Evolutionary conservation across 169 alveolate species (phyloP).

Genomic region (Plasmodium gallinaceum): DNA sequence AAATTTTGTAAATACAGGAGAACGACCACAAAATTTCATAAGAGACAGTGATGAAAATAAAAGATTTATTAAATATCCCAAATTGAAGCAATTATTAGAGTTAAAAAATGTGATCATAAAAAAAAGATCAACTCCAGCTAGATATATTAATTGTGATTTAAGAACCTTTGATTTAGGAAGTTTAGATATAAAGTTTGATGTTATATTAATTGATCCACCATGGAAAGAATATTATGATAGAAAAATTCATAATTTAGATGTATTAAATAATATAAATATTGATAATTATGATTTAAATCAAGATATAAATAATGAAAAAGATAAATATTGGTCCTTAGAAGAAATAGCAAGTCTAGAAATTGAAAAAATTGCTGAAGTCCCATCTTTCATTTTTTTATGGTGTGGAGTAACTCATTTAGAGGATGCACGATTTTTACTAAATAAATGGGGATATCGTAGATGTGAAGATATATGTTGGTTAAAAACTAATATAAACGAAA

Average conservation of each 20-base stretch:
- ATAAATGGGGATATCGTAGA: conserved; percentile 94
- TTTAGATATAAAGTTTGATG: conserved; percentile 91
- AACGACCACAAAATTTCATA: conserved; percentile 93
- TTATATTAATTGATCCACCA: conserved; percentile 94
- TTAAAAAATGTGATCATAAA: conserved; percentile 89
- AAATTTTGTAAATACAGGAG: conserved; percentile 93
- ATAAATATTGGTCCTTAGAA: conserved; percentile 79
- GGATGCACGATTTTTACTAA: conserved; percentile 86
- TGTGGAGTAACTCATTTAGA: conserved; percentile 91
- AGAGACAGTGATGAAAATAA: conserved; percentile 90
- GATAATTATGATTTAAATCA: conserved; percentile 60
- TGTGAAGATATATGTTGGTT: conserved; percentile 97
- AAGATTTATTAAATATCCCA: conserved; percentile 91
- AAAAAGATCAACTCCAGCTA: conserved; percentile 92
- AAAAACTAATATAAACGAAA: conserved; percentile 89
- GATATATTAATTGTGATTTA: conserved; percentile 89
- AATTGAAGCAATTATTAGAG: conserved; percentile 90
- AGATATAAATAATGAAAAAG: conserved; percentile 59
- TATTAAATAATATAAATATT: conserved; percentile 57
- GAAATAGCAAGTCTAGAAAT: conserved; percentile 86
- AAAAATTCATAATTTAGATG: conserved; percentile 66
- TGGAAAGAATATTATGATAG: conserved; percentile 86
- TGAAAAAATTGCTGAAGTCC: conserved; percentile 91
- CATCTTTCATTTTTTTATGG: conserved; percentile 93
- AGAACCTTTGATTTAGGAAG: conserved; percentile 88